Conservation (phyloP, 345 rosid genomes). For the Combretum micranthum region DNA sequence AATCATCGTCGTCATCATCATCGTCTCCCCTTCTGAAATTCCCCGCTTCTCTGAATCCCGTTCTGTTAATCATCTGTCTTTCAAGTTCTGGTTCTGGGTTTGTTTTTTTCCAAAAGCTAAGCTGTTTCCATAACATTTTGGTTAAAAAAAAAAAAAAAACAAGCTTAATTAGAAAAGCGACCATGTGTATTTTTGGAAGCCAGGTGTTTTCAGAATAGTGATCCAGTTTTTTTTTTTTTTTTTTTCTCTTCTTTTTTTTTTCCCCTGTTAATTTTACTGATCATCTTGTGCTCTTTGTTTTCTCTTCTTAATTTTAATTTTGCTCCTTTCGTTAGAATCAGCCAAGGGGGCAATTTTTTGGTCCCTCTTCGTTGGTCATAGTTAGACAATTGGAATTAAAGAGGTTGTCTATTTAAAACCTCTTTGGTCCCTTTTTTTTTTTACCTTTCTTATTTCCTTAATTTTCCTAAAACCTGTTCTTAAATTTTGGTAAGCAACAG, state of each 20-base stretch:
- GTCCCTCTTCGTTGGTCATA: slow-evolving; percentile 29
- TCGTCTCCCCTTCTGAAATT: slow-evolving; percentile 22
- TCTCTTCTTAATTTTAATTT: not conserved
- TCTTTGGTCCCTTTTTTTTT: slow-evolving; percentile 40
- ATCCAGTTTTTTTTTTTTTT: slow-evolving; percentile 28
- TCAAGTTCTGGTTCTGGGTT: slow-evolving; percentile 36
- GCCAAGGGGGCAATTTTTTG: slow-evolving; percentile 58
- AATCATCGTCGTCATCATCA: not conserved
- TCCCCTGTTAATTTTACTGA: not conserved
- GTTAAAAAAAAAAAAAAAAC: slow-evolving; percentile 2
- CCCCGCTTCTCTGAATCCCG: slow-evolving; percentile 68
- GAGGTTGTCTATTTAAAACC: slow-evolving; percentile 74
- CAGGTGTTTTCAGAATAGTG: slow-evolving; percentile 86
- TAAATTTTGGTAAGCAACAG: slow-evolving; percentile 44
- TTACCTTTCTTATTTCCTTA: not conserved
- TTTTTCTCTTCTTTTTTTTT: too few relatives aligned
- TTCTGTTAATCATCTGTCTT: slow-evolving; percentile 83
- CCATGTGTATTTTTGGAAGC: slow-evolving; percentile 28
- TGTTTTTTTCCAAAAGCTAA: slow-evolving; percentile 16
- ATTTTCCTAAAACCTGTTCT: slow-evolving; percentile 26
- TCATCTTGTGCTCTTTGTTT: not conserved
- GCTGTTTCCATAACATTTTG: too few relatives aligned
- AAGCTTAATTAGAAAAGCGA: slow-evolving; percentile 49
- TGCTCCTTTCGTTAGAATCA: slow-evolving; percentile 20
- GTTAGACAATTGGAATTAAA: slow-evolving; percentile 13